Conservation (phyloP, 176 grass and related monocot species). For the Carex littledalei region DNA sequence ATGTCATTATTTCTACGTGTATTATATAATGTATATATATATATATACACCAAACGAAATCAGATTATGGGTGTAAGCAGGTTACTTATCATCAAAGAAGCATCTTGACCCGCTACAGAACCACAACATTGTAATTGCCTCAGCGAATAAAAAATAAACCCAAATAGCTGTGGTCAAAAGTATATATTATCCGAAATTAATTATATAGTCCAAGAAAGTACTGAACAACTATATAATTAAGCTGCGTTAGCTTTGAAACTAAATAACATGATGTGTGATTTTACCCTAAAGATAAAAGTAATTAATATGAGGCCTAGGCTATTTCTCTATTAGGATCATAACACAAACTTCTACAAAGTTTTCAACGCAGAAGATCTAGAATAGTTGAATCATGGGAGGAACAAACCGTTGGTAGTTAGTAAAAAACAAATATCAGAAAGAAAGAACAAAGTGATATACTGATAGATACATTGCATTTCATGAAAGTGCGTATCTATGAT, state of each 20-base stretch:
- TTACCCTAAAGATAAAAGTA: neutral
- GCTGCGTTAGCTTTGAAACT: neutral
- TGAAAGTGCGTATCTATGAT: neutral
- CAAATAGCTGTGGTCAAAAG: neutral
- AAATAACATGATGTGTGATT: neutral
- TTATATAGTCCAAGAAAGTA: neutral
- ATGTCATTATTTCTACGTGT: neutral
- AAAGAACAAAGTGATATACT: neutral
- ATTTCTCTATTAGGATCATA: neutral
- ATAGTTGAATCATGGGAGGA: neutral
- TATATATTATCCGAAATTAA: neutral
- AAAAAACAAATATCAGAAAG: conserved; percentile 14
- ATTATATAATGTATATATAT: neutral
- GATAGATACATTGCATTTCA: conserved; percentile 2
- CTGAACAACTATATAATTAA: neutral
- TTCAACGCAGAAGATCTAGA: neutral
- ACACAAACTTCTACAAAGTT: neutral
- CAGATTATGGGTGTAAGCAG: neutral
- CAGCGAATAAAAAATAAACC: neutral
- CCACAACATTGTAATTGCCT: neutral
- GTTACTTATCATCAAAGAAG: neutral
- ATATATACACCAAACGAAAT: neutral
- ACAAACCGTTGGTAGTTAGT: conserved; percentile 12
- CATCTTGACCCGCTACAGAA: neutral
- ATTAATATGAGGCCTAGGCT: neutral